Evolutionary conservation across 495 filamentous ascomycete species (phyloP), one percentile per base, ranked within the genome.

Genomic region (Penicillium lagena): DNA sequence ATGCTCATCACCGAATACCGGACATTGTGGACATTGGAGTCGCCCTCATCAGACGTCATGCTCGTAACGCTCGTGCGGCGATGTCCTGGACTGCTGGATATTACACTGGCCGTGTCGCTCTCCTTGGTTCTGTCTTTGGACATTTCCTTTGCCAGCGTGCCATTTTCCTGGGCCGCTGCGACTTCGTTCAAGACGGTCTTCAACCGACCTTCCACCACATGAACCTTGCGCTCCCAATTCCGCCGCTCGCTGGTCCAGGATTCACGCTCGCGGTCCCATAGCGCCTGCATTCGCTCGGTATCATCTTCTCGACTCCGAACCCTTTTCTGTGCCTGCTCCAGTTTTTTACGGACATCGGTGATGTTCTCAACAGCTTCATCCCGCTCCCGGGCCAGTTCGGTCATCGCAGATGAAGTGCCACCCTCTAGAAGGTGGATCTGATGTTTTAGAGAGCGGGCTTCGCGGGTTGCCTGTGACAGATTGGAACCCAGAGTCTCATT

Each of bases 341-440:
- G 72, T 43, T 88, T 87, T 54, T 78, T 81, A 56, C 79, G 88
- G 28, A 85, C 72, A 52, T 97, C 91, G 6, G 71, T 66, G 36
- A 77, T 76, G n/a, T 75, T 74, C 28, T 87, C 84, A 9, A 90
- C 76, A 5, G 88, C 87, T 47, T 88, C 82, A 51, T 99, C 91
- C 15, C 91, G 78, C 64, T 99, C 94, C 41, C 80, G 82, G 11
- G 86, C 82, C 22, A 97, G 70, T 44, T 90, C 86, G 39, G 81
- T 80, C 12, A 97, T 71, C 11, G 90, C 90, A 6, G 86, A 87
- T 8, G 88, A 81, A 6, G 87, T 87, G 4, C 90, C 91, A 39
- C 86, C 86, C 67, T 99, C 93, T 12, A 95, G 67, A 35, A 91
- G 72, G 47, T 89, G 78, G 39, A 97, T 70, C 57, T 96, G 89